Evolutionary conservation across 1,284 basidiomycete species (phyloP).

Genomic region (Singerocomus inundabilis): DNA sequence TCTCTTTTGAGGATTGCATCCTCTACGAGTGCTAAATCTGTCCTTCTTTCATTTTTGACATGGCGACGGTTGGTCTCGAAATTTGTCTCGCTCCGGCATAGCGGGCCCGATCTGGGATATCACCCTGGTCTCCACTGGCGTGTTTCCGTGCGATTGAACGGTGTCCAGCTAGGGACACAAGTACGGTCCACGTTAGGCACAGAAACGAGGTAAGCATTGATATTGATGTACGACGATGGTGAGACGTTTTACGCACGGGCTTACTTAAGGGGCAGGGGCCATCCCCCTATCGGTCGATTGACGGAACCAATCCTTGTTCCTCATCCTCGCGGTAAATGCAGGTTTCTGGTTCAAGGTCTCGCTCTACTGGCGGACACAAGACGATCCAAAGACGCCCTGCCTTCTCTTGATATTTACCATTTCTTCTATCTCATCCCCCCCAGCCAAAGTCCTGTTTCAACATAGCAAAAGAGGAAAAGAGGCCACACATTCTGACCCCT

Average conservation of each 20-base stretch:
- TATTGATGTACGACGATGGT: too few species aligned
- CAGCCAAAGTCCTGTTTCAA: conserved; percentile 50
- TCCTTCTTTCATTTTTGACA: conserved; percentile 4
- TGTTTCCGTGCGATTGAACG: background rate
- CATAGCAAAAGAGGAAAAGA: conserved; percentile 23
- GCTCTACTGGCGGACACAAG: conserved; percentile 44
- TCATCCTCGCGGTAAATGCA: conserved; percentile 64
- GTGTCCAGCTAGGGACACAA: too few species aligned
- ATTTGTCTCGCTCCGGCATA: conserved; percentile 2
- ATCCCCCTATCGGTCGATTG: background rate
- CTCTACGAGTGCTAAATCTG: background rate
- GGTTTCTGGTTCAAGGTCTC: conserved; percentile 80
- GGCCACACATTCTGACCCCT: conserved; percentile 26
- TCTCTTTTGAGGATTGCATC: background rate
- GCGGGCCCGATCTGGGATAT: conserved; percentile 5
- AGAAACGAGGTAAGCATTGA: too few species aligned
- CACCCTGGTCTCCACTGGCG: background rate
- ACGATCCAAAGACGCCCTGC: conserved; percentile 32
- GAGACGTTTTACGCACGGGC: too few species aligned
- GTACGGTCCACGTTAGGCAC: too few species aligned
- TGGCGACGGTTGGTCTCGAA: conserved; percentile 3
- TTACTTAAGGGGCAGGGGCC: background rate
- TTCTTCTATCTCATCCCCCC: conserved; percentile 56
- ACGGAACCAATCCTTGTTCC: conserved; percentile 26
- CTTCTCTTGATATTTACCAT: conserved; percentile 52